A percentile compares a stretch with the other conserved stretches of the same genome.
These are phyloP conservation scores for Colletotrichum orchidophilum DNA, from an alignment of 2,329 filamentous ascomycete genomes.

Conservation along the genomic window DNA sequence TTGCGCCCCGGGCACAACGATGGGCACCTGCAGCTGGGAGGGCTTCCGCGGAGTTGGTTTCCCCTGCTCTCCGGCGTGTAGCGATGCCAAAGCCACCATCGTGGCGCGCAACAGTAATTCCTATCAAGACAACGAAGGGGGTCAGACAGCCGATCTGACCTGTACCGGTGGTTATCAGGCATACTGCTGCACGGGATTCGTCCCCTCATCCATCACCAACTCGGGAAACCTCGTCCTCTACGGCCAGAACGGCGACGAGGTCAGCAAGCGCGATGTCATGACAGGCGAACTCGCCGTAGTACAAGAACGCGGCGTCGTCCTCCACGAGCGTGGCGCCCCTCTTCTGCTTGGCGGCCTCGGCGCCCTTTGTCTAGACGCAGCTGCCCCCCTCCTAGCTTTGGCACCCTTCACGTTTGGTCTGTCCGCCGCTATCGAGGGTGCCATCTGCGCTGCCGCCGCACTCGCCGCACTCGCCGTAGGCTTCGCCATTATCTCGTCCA, in stretches of 20 bases:
- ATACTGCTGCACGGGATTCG: neutral
- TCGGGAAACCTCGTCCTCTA: neutral
- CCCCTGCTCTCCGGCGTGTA: slow-evolving; percentile 39
- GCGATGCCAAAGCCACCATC: slow-evolving; percentile 41
- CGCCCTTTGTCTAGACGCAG: too few species aligned
- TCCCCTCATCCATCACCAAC: neutral
- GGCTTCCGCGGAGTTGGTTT: slow-evolving; percentile 41
- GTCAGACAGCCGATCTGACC: neutral
- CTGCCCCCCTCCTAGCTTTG: too few species aligned
- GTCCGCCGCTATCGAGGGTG: too few species aligned
- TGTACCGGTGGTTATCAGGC: neutral
- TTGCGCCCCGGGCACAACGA: slow-evolving; percentile 35
- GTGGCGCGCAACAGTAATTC: slow-evolving; percentile 34
- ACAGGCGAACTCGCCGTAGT: neutral
- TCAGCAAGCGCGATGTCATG: neutral
- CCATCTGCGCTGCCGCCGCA: too few species aligned
- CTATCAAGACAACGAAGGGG: neutral
- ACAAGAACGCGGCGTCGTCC: neutral
- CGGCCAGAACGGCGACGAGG: neutral
- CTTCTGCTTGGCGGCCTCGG: too few species aligned
- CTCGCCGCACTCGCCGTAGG: too few species aligned
- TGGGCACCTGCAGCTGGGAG: slow-evolving; percentile 40
- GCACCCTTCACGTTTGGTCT: too few species aligned
- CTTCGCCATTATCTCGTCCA: too few species aligned
- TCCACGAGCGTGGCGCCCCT: neutral